Evolutionary conservation across 495 filamentous ascomycete genomes (phyloP).

Genomic region (Aspergillus bertholletiae): DNA sequence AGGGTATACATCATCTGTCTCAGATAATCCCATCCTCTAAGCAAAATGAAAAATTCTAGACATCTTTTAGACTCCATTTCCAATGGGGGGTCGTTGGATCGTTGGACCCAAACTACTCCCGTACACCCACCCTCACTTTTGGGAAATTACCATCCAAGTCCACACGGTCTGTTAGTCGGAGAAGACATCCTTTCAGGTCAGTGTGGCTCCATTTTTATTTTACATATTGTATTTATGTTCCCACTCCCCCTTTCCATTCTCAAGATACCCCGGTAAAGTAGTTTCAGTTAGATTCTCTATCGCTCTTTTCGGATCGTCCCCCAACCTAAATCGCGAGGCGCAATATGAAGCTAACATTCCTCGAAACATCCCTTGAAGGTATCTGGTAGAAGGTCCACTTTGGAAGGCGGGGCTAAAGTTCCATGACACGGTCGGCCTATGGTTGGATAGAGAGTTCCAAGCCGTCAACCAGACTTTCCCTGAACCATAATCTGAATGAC

Average conservation of each 20-base stretch:
- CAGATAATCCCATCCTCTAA: slow-evolving; percentile 6
- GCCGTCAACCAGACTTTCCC: background rate
- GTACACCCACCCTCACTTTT: background rate
- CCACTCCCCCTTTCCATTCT: background rate
- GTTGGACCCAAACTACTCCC: background rate
- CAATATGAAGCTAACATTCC: background rate
- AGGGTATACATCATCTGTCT: slow-evolving; percentile 14
- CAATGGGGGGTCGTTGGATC: too few relatives aligned
- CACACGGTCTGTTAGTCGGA: background rate
- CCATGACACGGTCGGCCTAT: background rate
- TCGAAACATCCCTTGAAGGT: background rate
- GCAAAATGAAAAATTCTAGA: slow-evolving; percentile 13
- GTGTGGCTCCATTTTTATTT: background rate
- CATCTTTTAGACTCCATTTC: slow-evolving; percentile 4
- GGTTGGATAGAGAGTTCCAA: background rate
- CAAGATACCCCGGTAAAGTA: too few relatives aligned
- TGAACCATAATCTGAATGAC: background rate
- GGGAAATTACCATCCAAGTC: background rate
- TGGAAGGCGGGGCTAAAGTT: background rate
- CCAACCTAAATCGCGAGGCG: background rate
- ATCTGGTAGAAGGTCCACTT: background rate
- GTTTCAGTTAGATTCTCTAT: too few relatives aligned
- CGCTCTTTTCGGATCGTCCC: too few relatives aligned
- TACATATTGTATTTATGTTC: too few relatives aligned
- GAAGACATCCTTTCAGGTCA: background rate